Evolutionary conservation across 345 rosid genomes (phyloP), one percentile per base, ranked within the genome.

Genomic region (rapeseed (Brassica napus)): DNA sequence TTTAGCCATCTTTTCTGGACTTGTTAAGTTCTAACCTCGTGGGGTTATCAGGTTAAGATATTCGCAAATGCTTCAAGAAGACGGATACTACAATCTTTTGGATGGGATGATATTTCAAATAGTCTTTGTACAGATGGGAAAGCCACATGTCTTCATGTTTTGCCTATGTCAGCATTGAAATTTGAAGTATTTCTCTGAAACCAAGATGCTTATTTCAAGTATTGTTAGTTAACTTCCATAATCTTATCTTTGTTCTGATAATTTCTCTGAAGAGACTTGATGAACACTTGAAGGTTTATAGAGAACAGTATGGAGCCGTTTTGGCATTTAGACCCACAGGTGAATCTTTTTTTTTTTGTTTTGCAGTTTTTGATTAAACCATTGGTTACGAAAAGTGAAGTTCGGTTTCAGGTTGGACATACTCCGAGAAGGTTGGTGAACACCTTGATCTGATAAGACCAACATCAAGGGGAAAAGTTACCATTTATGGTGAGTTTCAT

Each of bases 251-350:
- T 59, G 15, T 30, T 77, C 54, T 68, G 7, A 28, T 59, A 0
- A 57, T 75, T 66, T 72, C 10, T 34, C 15, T 55, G 52, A 77
- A 89, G 93, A 88, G 81, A 64, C 84, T 89, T 6, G 80, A 76
- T 21, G 85, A 84, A 76, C 91, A 92, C 84, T 77, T 89, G 69
- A 83, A 84, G 81, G 58, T 65, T 63, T 86, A 85, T 77, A 63
- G 1, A 31, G 84, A 88, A 78, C 88, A 80, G 57, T 89, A 79
- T 75, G 62, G 79, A 49, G 83, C 87, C 72, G 84, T 92, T 81
- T 81, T 90, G 82, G 94, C 93, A 68, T 90, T 90, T 80, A 87
- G 92, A 63, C 93, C 94, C 35, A 92, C 94, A 83, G 97, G 97
- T 90, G 39, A 79, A 8, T 4, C 1, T 12, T 49, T 4, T 24